Evolutionary conservation across 2,329 filamentous ascomycete species (phyloP).

Genomic region (Clarireedia monteithiana): DNA sequence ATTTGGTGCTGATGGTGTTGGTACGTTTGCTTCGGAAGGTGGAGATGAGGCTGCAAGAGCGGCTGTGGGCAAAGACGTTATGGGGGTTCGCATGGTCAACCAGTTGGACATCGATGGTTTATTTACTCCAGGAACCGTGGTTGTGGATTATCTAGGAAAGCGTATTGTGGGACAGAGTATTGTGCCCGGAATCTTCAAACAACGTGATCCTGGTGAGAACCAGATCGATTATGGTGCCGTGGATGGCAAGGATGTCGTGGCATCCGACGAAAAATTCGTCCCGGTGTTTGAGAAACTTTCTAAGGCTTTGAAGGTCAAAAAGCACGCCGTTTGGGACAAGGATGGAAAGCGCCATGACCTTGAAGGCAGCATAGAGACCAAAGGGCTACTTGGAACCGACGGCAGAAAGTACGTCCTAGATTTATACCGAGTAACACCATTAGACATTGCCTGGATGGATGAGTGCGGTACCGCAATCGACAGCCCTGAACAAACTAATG

Average conservation of each 20-base stretch:
- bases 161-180: slow-evolving; percentile 97
- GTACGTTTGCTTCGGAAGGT: slow-evolving; percentile 92
- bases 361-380: slow-evolving; percentile 94
- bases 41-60: slow-evolving; percentile 94
- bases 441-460: slow-evolving; percentile 88
- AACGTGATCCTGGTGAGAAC: slow-evolving; percentile 92
- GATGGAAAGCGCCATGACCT: slow-evolving; percentile 83
- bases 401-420: slow-evolving; percentile 97
- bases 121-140: slow-evolving; percentile 91
- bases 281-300: slow-evolving; percentile 84
- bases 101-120: slow-evolving; percentile 92
- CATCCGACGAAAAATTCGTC: slow-evolving; percentile 79
- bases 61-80: slow-evolving; percentile 92
- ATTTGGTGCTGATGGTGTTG: slow-evolving; percentile 93
- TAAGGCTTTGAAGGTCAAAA: slow-evolving; percentile 83
- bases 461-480: slow-evolving; percentile 48
- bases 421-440: slow-evolving; percentile 85
- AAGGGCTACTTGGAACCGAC: slow-evolving; percentile 93
- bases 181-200: slow-evolving; percentile 98
- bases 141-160: slow-evolving; percentile 95
- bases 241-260: slow-evolving; percentile 92
- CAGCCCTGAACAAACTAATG: slow-evolving; percentile 29
- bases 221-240: slow-evolving; percentile 99
- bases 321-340: slow-evolving; percentile 97
- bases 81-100: slow-evolving; percentile 90